These are phyloP conservation scores for Leccinum imitatum DNA, from an alignment of 768 basidiomycete species.

Conservation along the genomic window DNA sequence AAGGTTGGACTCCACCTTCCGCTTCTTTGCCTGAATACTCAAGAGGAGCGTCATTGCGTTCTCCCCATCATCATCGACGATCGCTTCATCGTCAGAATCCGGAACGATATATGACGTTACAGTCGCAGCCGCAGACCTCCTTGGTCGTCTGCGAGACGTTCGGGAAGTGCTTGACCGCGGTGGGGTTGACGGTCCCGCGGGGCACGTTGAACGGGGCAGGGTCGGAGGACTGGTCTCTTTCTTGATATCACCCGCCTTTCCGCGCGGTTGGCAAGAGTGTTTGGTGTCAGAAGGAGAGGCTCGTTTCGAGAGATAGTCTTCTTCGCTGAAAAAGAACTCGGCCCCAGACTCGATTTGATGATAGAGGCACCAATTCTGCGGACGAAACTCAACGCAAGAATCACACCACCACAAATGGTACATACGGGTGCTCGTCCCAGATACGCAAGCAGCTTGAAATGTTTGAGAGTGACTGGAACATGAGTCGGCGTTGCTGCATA, in stretches of 20 bases:
- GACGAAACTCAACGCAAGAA: slow-evolving; percentile 3
- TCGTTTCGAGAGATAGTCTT: slow-evolving; percentile 56
- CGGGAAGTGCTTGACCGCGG: slow-evolving; percentile 20
- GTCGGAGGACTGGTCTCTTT: slow-evolving; percentile 38
- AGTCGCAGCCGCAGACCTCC: slow-evolving; percentile 57
- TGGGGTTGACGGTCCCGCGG: slow-evolving; percentile 16
- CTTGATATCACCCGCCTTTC: slow-evolving; percentile 38
- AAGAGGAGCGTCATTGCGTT: slow-evolving; percentile 31
- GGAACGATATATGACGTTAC: slow-evolving; percentile 64
- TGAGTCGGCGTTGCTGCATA: slow-evolving; percentile 29
- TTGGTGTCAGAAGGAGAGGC: slow-evolving; percentile 22
- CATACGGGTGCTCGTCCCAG: slow-evolving; percentile 62
- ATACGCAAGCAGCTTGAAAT: slow-evolving; percentile 71
- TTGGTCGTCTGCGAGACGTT: slow-evolving; percentile 51
- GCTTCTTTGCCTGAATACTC: slow-evolving; percentile 35
- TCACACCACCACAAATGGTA: neutral
- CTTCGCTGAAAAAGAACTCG: slow-evolving; percentile 68
- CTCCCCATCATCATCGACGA: slow-evolving; percentile 39
- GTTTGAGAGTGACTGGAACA: slow-evolving; percentile 73
- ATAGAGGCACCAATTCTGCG: slow-evolving; percentile 53
- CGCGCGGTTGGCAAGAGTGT: slow-evolving; percentile 24
- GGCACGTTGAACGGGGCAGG: slow-evolving; percentile 25
- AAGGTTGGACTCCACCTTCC: slow-evolving; percentile 43
- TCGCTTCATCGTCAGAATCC: slow-evolving; percentile 69
- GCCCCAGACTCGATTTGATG: slow-evolving; percentile 63